Base-by-base conservation (phyloP, 1,139 yeast species). In the Magnusiomyces suaveolens region DNA sequence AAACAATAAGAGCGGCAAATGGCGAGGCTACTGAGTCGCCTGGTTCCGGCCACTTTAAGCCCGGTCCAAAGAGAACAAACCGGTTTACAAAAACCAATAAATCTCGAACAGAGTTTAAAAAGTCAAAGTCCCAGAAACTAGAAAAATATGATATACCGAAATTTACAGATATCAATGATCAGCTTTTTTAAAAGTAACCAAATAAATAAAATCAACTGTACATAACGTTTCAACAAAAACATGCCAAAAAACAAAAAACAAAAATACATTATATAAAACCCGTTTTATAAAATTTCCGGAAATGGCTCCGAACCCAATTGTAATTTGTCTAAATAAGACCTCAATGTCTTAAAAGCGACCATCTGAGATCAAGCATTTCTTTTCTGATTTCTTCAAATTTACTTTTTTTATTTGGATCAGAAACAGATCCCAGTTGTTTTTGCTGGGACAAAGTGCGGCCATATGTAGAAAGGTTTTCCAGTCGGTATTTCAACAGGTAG, bases 251-350 rank as follows among this genome's bases (percentile, higher is more conserved):
- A 29, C 33, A 29, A 29, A 29, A 29, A 6, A 29, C 33, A 29
- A 29, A 29, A 29, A 6, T 6, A 29, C 33, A 29, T 6, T 6
- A 29, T 29, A 29, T 6, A 6, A 29, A 29, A 29, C n/a, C n/a
- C n/a, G n/a, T n/a, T 29, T 6, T 6, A 29, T 29, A 29, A 29
- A 29, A 29, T n/a, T 18, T 26, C 52, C 21, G 3, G 38, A 26
- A 36, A 43, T 53, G 18, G 53, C 44, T 8, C 56, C 56, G n/a
- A 53, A 52, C 48, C 24, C 12, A 51, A n/a, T n/a, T n/a, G n/a
- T n/a, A n/a, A n/a, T n/a, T n/a, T n/a, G n/a, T n/a, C n/a, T n/a
- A n/a, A n/a, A n/a, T n/a, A n/a, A n/a, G n/a, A n/a, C n/a, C n/a
- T n/a, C n/a, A n/a, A n/a, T n/a, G n/a, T n/a, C n/a, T n/a, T n/a